Percentiles rank a stretch among this genome's conserved stretches.
Evolutionary conservation across 1,284 basidiomycete species (phyloP).

Genomic region (Trichosporon inkin): DNA sequence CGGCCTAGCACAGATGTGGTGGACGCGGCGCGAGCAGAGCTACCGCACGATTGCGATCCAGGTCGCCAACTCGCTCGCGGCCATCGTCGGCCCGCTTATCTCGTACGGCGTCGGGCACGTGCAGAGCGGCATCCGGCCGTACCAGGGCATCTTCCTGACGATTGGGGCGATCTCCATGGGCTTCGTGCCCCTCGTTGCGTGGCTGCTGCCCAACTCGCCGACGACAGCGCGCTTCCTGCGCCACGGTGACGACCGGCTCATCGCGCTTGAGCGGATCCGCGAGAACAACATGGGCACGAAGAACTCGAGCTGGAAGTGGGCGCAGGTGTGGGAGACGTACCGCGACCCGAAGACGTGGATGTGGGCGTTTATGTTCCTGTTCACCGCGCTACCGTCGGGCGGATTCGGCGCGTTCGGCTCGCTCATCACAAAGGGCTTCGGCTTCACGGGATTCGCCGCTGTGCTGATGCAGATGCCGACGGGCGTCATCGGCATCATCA

Average conservation of each 20-base stretch:
- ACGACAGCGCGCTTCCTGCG: conserved; percentile 45
- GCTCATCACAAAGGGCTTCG: conserved; percentile 44
- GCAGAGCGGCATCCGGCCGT: conserved; percentile 27
- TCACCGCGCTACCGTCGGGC: conserved; percentile 42
- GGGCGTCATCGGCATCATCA: conserved; percentile 53
- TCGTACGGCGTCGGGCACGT: conserved; percentile 42
- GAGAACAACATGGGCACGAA: conserved; percentile 51
- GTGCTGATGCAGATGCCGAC: conserved; percentile 53
- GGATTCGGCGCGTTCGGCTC: conserved; percentile 48
- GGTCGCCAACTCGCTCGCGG: conserved; percentile 42
- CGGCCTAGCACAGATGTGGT: conserved; percentile 35
- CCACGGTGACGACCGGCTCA: conserved; percentile 42
- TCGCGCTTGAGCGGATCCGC: conserved; percentile 47
- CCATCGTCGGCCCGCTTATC: conserved; percentile 43
- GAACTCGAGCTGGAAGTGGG: conserved; percentile 45
- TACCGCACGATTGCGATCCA: conserved; percentile 46
- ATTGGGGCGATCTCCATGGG: conserved; percentile 54
- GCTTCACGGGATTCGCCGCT: conserved; percentile 46
- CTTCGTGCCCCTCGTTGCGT: conserved; percentile 54
- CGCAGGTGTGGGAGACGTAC: conserved; percentile 47
- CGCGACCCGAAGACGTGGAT: conserved; percentile 45
- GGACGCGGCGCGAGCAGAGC: conserved; percentile 34
- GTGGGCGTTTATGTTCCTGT: conserved; percentile 42
- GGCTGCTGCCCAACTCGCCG: conserved; percentile 45
- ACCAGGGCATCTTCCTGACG: conserved; percentile 56